Base-by-base conservation (phyloP, 305 asterid genomes). In the Fraxinus sp. region DNA sequence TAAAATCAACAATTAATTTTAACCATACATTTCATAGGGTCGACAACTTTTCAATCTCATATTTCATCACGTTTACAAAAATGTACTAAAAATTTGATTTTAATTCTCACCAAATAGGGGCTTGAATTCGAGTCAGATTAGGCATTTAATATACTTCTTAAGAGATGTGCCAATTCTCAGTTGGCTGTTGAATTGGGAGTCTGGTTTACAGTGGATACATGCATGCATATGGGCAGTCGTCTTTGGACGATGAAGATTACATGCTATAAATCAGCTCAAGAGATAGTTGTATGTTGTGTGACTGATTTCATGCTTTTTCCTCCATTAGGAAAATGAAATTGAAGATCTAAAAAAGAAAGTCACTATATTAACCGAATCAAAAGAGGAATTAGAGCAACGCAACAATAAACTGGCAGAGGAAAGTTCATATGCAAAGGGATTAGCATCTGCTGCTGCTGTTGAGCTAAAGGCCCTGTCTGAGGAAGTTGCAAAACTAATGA, bases 381-480 rank as follows among this genome's bases (percentile, higher is more conserved):
- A 92, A 81, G 94, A 90, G 55, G 97, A 93, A 83, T 89, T 97
- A 35, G 98, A 93, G 87, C 86, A 87, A 64, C 93, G 91, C 86
- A 97, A 95, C 91, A 94, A 87, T 81, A 97, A 93, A 92, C 92
- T 97, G 68, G 97, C 98, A 3, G 99, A 93, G 81, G 99, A 97
- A 72, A 91, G 98, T 88, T 89, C 96, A 24, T 97, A 97, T 35
- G 99, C 99, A 81, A 95, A 97, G 89, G 99, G 97, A 78, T 88
- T 97, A 83, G 98, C 99, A 72, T 97, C 99, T 57, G 99, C 98
- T 57, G 99, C 99, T 81, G 99, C 99, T 4, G 99, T 97, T 30
- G 99, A 97, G 87, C 77, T 97, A 77, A 97, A 97, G 86, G 97
- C 99, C 55, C 90, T 97, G 18, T 95, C 99, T 1, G 99, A 97